Base-by-base conservation (phyloP, 1,284 basidiomycete species). In the Moniliophthora roreri region DNA sequence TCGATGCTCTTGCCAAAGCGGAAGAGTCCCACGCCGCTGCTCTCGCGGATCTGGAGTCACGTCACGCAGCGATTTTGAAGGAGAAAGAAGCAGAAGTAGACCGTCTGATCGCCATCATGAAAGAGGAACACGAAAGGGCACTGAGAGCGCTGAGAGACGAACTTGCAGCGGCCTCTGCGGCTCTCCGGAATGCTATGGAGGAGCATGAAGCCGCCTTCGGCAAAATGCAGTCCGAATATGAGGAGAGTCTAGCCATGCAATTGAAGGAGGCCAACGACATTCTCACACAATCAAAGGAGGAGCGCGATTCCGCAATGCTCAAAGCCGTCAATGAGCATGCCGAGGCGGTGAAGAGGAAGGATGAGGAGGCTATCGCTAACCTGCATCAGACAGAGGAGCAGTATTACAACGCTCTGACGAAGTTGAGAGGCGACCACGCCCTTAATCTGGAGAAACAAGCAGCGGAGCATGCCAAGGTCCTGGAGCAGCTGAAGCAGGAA, bases 321-420 rank as follows among this genome's bases (percentile, higher is more conserved):
- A 81, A 79, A 62, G 62, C 78, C n/a, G 64, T 67, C 18, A 68
- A 73, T 1, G 84, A 85, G 51, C 84, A 90, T 61, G 73, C 77
- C 20, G 76, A 77, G 41, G 61, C 67, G 1, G 64, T 85, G 55
- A 84, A 82, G 65, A 73, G 76, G 63, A 83, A 81, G 67, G 85
- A 87, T 47, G 82, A 84, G 20, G 74, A 79, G 55, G 67, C 79
- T 18, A 74, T 80, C 4, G 69, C 76, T 13, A 71, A 73, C 32
- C 74, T 89, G 7, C 81, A 82, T 55, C 79, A 76, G 46, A 89
- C 85, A 2, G 87, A 91, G 62, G 89, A 88, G 62, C 85, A 91
- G 61, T 91, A 89, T 62, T 90, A 91, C 64, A 83, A 88, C 50
- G 84, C 82, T 15, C 70, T 93, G 44, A 86, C 82, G 16, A 88